Percentiles rank a stretch among this genome's conserved stretches.
Conservation (phyloP, 2,329 filamentous ascomycete species). For the Clonostachys sp. region DNA sequence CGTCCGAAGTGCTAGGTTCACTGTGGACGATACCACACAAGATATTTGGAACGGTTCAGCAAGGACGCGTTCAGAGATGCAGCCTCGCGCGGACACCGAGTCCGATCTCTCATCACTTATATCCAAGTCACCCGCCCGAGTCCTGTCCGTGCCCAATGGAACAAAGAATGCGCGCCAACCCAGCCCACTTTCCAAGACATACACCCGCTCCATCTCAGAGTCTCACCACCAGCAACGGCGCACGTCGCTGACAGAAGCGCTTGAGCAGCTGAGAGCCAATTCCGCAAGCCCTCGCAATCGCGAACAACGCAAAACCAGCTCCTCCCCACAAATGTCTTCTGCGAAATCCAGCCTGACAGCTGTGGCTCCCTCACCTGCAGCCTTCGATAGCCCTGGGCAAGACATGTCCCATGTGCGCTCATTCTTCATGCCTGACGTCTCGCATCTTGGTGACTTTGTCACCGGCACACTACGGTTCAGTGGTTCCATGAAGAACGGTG, state of each 20-base stretch:
- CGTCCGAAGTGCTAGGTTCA: conserved; percentile 15
- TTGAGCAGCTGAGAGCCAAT: conserved; percentile 26
- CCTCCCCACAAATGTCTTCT: conserved; percentile 27
- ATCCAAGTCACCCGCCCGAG: conserved; percentile 28
- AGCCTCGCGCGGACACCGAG: conserved; percentile 47
- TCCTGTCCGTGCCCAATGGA: conserved; percentile 13
- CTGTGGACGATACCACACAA: conserved; percentile 35
- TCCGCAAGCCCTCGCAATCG: conserved; percentile 20
- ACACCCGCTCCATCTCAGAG: conserved; percentile 20
- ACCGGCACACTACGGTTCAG: conserved; percentile 49
- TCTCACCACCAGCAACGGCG: conserved; percentile 12
- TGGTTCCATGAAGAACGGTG: conserved; percentile 45
- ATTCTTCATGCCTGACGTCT: conserved; percentile 49
- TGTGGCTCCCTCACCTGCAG: conserved; percentile 30
- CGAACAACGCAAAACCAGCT: conserved; percentile 12
- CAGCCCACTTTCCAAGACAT: conserved; percentile 30
- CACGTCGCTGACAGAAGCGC: conserved; percentile 23
- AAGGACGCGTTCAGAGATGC: conserved; percentile 44
- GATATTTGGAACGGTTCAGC: conserved; percentile 31
- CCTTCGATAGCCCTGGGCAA: conserved; percentile 21
- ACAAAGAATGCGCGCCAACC: conserved; percentile 19
- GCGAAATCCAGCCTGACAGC: conserved; percentile 34
- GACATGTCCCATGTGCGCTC: conserved; percentile 41
- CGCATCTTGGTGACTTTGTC: conserved; percentile 52
- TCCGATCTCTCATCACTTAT: conserved; percentile 42